Percentiles rank a stretch among this genome's conserved stretches.
Evolutionary conservation across 2,329 filamentous ascomycete genomes (phyloP).

Genomic region (Alternaria sp.): DNA sequence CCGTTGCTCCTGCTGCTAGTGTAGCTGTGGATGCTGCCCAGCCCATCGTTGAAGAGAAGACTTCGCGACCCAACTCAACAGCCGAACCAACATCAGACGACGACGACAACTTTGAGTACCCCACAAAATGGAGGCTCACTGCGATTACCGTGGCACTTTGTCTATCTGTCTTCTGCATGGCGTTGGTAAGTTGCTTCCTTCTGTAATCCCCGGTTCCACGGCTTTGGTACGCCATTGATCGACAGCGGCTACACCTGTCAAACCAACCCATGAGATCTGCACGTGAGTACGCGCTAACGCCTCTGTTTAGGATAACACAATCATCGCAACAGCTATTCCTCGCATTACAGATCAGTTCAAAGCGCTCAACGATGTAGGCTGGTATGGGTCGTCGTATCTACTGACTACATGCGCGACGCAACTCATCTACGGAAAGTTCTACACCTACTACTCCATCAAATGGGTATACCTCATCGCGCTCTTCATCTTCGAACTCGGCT

Average conservation of each 20-base stretch:
- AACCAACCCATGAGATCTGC: background rate
- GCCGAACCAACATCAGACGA: slow-evolving; percentile 24
- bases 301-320: slow-evolving; percentile 52
- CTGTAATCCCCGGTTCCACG: background rate
- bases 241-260: background rate
- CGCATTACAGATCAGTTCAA: slow-evolving; percentile 57
- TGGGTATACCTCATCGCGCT: slow-evolving; percentile 54
- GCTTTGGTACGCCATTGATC: slow-evolving; percentile 2
- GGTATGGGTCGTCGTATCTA: slow-evolving; percentile 53
- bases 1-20: slow-evolving; percentile 28
- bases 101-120: slow-evolving; percentile 44
- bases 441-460: slow-evolving; percentile 57
- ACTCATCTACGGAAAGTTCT: slow-evolving; percentile 51
- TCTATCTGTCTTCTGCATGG: slow-evolving; percentile 49
- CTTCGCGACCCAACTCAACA: slow-evolving; percentile 25
- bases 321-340: slow-evolving; percentile 57
- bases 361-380: slow-evolving; percentile 54
- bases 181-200: slow-evolving; percentile 33
- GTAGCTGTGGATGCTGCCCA: slow-evolving; percentile 25
- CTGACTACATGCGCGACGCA: slow-evolving; percentile 51
- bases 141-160: slow-evolving; percentile 44
- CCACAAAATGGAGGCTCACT: slow-evolving; percentile 40
- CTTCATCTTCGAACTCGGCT: slow-evolving; percentile 59
- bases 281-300: background rate
- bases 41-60: slow-evolving; percentile 10